Conservation (phyloP, 2,329 filamentous ascomycete genomes). For the Diaporthe eres region DNA sequence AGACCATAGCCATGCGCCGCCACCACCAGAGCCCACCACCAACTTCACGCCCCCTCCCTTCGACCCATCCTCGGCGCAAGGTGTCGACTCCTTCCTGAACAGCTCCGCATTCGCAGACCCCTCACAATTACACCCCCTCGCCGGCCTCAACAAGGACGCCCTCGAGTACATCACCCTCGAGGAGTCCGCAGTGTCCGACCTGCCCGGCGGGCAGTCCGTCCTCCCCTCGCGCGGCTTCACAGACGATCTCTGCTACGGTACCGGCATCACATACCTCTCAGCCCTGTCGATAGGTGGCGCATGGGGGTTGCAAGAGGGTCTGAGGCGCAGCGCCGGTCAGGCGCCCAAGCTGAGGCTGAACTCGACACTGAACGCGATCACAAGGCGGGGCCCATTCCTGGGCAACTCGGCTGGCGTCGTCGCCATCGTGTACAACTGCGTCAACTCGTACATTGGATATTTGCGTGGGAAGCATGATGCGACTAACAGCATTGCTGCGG, state of each 20-base stretch:
- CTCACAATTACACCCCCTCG: slow-evolving; percentile 90
- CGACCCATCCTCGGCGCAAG: slow-evolving; percentile 80
- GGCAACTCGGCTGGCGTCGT: slow-evolving; percentile 97
- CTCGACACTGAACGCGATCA: slow-evolving; percentile 94
- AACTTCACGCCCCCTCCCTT: slow-evolving; percentile 71
- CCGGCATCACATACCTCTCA: slow-evolving; percentile 93
- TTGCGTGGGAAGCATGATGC: slow-evolving; percentile 89
- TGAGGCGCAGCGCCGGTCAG: slow-evolving; percentile 81
- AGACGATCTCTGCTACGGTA: slow-evolving; percentile 98
- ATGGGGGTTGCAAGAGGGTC: slow-evolving; percentile 93
- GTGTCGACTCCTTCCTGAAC: slow-evolving; percentile 89
- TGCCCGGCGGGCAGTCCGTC: slow-evolving; percentile 88
- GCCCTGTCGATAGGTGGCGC: slow-evolving; percentile 87
- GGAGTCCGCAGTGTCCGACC: slow-evolving; percentile 87
- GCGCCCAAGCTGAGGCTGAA: slow-evolving; percentile 94
- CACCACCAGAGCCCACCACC: slow-evolving; percentile 63
- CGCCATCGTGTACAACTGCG: slow-evolving; percentile 94
- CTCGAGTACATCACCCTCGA: slow-evolving; percentile 97
- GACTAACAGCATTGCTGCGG: slow-evolving; percentile 88
- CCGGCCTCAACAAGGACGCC: slow-evolving; percentile 91
- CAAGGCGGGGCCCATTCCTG: slow-evolving; percentile 91
- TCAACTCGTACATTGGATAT: slow-evolving; percentile 88
- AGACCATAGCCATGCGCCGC: slow-evolving; percentile 57
- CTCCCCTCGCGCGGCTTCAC: slow-evolving; percentile 97
- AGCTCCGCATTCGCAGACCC: slow-evolving; percentile 86